These are phyloP conservation scores for Ustilago crameri DNA, from an alignment of 1,284 basidiomycete genomes.

Conservation along the genomic window DNA sequence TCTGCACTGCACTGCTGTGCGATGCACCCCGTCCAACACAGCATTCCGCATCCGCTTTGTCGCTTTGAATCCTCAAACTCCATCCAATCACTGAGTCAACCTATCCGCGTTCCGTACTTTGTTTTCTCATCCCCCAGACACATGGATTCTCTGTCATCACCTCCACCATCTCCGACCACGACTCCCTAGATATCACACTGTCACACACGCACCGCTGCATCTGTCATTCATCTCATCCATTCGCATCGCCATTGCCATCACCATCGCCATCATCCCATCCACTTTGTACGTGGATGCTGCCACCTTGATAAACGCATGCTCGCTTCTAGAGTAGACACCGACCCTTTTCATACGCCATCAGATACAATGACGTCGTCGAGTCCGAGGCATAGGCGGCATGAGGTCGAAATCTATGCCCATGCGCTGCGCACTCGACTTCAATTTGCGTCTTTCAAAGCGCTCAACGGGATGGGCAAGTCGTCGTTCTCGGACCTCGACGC, in stretches of 20 bases:
- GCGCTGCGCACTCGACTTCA: conserved; percentile 45
- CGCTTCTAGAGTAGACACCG: conserved; percentile 5
- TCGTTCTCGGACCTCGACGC: conserved; percentile 31
- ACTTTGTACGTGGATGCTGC: not conserved
- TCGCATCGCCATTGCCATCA: conserved; percentile 5
- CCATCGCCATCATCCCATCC: not conserved
- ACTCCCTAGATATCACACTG: too few species aligned
- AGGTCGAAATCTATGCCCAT: conserved; percentile 48
- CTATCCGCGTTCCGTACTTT: conserved; percentile 23
- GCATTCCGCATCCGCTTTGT: conserved; percentile 17
- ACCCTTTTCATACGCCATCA: not conserved
- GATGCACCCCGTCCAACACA: not conserved
- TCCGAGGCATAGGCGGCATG: conserved; percentile 16
- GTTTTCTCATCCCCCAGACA: not conserved
- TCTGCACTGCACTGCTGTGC: conserved; percentile 3
- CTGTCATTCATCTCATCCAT: not conserved
- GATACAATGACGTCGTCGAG: not conserved
- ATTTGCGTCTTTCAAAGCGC: conserved; percentile 45
- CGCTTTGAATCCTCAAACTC: not conserved
- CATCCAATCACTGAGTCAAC: conserved; percentile 5
- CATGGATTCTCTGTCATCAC: conserved; percentile 29
- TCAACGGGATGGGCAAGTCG: conserved; percentile 32
- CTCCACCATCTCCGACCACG: conserved; percentile 41
- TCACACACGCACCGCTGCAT: conserved; percentile 4
- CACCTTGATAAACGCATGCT: conserved; percentile 4